Conservation (phyloP, 306 rosid species). For the Quercus variabilis region DNA sequence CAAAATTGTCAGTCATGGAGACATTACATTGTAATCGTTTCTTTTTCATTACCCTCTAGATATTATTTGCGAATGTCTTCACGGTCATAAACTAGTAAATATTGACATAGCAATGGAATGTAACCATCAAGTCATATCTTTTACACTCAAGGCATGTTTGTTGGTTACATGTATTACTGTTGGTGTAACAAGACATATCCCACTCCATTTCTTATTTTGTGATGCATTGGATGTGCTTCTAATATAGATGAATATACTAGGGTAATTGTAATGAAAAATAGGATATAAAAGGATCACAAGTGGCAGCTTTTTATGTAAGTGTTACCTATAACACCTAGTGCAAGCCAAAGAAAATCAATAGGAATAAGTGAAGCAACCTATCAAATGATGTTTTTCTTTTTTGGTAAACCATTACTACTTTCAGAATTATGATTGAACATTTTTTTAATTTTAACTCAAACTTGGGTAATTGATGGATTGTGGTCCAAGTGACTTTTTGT, state of each 20-base stretch:
- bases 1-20: not conserved
- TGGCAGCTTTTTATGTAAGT: not conserved
- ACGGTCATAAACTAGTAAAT: not conserved
- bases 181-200: not conserved
- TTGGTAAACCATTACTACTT: not conserved
- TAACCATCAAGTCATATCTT: not conserved
- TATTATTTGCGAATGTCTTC: not conserved
- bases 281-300: not conserved
- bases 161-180: not conserved
- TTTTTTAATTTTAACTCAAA: not conserved
- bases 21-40: not conserved
- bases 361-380: not conserved
- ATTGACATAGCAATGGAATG: not conserved
- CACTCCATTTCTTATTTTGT: not conserved
- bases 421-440: not conserved
- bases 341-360: not conserved
- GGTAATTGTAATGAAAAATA: not conserved
- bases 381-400: not conserved
- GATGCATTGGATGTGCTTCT: not conserved
- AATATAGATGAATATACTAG: not conserved
- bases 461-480: not conserved
- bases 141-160: not conserved
- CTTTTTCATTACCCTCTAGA: not conserved
- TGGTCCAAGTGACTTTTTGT: not conserved
- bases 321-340: not conserved